Base-by-base conservation (phyloP, 2,329 filamentous ascomycete species). In the Exophiala bonariae region DNA sequence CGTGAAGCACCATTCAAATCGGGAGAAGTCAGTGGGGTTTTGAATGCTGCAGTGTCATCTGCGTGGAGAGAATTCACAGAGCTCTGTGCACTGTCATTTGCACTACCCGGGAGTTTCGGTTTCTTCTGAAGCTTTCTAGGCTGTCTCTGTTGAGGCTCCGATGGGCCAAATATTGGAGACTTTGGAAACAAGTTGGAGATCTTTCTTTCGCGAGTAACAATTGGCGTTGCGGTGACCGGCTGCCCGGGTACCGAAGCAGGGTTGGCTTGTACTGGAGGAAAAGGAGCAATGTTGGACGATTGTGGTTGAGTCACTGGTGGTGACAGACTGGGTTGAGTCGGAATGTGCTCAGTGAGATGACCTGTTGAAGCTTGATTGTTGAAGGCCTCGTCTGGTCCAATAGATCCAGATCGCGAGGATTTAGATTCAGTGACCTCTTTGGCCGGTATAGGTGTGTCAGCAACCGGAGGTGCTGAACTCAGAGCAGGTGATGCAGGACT, bases 41-140 rank as follows among this genome's bases (percentile, higher is more conserved):
- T 61, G 31, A 68, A 58, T 19, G 59, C 59, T 7, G 48, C 63
- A 11, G 60, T 63, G 7, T 66, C 63, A 13, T 62, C 62, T 4
- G 55, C 76, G 37, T 58, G 70, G n/a, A 95, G 73, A 6, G 91
- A 96, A 13, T 87, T 81, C 5, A 81, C 86, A 13, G 93, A 97
- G 63, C 91, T 96, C 55, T 96, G 90, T 0, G 92, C 91, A 63
- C 92, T 96, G 16, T 85, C 85, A 58, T 89, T 91, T 17, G 86
- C 71, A 61, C 87, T 89, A 33, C 83, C 85, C 0, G 87, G 85
- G 45, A 87, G 74, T n/a, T 71, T 63, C 54, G 84, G 78, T 68
- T 89, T 96, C 75, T 97, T 97, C 66, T 86, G 87, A 41, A 99
- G 73, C 68, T 96, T 96, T 62, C 96, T 96, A 0, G 90, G 89